phyloP scores from a whole-genome alignment of 345 rosid genomes.

The Excoecaria agallocha region DNA sequence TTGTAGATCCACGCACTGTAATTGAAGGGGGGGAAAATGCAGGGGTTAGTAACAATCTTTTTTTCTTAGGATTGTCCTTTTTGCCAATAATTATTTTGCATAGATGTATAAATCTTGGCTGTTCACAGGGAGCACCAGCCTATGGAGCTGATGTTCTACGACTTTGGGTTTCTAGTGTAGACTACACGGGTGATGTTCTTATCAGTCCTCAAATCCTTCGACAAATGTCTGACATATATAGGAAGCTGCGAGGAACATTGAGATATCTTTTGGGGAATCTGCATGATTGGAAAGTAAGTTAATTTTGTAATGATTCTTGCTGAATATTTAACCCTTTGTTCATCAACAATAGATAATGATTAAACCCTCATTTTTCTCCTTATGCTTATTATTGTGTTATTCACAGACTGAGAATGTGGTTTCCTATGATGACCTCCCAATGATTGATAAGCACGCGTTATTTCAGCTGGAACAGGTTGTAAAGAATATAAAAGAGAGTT shows the following conservation, averaged over 20 bases:
- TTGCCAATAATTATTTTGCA: neutral
- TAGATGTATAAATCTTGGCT: slow-evolving; percentile 27
- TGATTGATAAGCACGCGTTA: slow-evolving; percentile 83
- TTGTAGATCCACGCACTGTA: slow-evolving; percentile 74
- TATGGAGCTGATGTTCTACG: slow-evolving; percentile 95
- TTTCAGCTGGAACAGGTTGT: slow-evolving; percentile 87
- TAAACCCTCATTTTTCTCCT: neutral
- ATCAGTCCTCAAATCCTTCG: slow-evolving; percentile 79
- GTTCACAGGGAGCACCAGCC: slow-evolving; percentile 77
- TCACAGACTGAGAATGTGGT: slow-evolving; percentile 73
- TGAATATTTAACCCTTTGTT: neutral
- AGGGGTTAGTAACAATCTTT: slow-evolving; percentile 43
- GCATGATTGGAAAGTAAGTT: slow-evolving; percentile 88
- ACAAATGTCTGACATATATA: slow-evolving; percentile 88
- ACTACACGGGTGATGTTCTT: slow-evolving; percentile 81
- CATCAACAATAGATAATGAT: no score
- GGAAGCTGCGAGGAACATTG: slow-evolving; percentile 90
- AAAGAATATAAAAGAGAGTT: slow-evolving; percentile 62
- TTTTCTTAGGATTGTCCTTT: slow-evolving; percentile 11
- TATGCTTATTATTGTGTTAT: slow-evolving; percentile 19
- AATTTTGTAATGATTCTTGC: neutral
- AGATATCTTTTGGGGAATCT: slow-evolving; percentile 90
- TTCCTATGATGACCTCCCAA: slow-evolving; percentile 70
- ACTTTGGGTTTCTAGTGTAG: slow-evolving; percentile 99
- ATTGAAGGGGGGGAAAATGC: slow-evolving; percentile 85